phyloP scores from a whole-genome alignment of 805 yeast genomes.

The Scheffersomyces spartinae region DNA sequence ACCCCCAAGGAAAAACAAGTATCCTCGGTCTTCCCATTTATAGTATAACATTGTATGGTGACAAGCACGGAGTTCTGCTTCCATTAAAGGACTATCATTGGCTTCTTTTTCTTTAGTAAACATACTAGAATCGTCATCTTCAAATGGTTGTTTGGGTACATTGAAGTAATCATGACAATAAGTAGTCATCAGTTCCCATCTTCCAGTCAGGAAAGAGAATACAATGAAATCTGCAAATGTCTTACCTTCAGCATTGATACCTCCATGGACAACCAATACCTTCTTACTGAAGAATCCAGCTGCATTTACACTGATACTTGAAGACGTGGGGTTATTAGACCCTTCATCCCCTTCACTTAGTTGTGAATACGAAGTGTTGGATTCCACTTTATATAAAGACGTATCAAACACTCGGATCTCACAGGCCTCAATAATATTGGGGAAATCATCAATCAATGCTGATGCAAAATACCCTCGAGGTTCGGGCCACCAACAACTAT shows the following conservation, averaged over 20 bases:
- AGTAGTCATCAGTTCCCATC: slow-evolving; percentile 23
- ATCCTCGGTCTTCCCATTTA: slow-evolving; percentile 20
- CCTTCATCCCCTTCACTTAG: no score
- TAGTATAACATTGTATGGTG: slow-evolving; percentile 27
- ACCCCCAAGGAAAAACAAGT: slow-evolving; percentile 29
- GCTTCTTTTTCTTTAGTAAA: slow-evolving; percentile 14
- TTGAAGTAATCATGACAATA: slow-evolving; percentile 25
- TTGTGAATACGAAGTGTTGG: no score
- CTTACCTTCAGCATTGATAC: slow-evolving; percentile 17
- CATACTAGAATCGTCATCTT: slow-evolving; percentile 16
- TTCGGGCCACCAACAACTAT: slow-evolving; percentile 22
- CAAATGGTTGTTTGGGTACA: slow-evolving; percentile 12
- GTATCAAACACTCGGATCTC: no score
- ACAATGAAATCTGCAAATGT: slow-evolving; percentile 22
- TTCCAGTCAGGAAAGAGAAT: slow-evolving; percentile 19
- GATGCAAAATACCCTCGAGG: slow-evolving; percentile 30
- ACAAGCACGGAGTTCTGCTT: slow-evolving; percentile 31
- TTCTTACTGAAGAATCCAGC: slow-evolving; percentile 14
- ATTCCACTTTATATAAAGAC: no score
- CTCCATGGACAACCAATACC: slow-evolving; percentile 28
- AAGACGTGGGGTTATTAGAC: no score
- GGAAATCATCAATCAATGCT: slow-evolving; percentile 16
- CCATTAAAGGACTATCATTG: slow-evolving; percentile 16
- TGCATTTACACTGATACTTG: no score
- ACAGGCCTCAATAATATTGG: no score